Conservation (phyloP, 2,329 filamentous ascomycete species). For the Diaporthe citriasiana region DNA sequence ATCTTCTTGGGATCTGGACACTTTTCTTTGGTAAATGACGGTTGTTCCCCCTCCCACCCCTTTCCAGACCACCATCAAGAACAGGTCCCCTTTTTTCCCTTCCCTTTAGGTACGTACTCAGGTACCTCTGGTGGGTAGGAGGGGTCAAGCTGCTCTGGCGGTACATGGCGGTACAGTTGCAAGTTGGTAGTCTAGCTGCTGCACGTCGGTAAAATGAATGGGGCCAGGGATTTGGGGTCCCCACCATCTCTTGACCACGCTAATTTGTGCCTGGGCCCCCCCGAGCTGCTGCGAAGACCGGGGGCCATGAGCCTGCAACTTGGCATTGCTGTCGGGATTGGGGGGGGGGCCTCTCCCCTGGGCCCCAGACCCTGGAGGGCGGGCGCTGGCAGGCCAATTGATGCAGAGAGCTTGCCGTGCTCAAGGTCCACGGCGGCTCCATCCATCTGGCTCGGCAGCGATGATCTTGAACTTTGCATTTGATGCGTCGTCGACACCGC, state of each 20-base stretch:
- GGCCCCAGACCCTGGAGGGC: conserved; percentile 23
- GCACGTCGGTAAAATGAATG: conserved; percentile 39
- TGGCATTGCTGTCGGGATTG: conserved; percentile 32
- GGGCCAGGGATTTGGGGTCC: conserved; percentile 39
- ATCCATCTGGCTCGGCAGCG: conserved; percentile 34
- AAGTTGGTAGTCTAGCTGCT: conserved; percentile 16
- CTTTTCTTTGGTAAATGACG: conserved; percentile 36
- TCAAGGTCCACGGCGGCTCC: conserved; percentile 29
- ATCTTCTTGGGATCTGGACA: conserved; percentile 34
- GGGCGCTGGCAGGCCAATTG: conserved; percentile 21
- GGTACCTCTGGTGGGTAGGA: conserved; percentile 20
- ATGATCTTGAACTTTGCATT: conserved; percentile 32
- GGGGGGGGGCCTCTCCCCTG: conserved; percentile 9
- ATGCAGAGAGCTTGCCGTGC: conserved; percentile 13
- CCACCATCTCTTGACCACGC: conserved; percentile 34
- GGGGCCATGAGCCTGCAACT: conserved; percentile 35
- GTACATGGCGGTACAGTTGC: conserved; percentile 4
- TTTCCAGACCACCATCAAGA: conserved; percentile 35
- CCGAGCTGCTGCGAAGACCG: conserved; percentile 13
- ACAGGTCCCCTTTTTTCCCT: conserved; percentile 36
- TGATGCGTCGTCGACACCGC: conserved; percentile 25
- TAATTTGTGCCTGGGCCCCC: conserved; percentile 30
- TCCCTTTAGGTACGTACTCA: conserved; percentile 27
- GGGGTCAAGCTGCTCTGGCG: conserved; percentile 30
- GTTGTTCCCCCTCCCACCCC: conserved; percentile 29